These are phyloP conservation scores for Cutaneotrichosporon daszewskae DNA, from an alignment of 1,284 basidiomycete genomes.

Conservation along the genomic window DNA sequence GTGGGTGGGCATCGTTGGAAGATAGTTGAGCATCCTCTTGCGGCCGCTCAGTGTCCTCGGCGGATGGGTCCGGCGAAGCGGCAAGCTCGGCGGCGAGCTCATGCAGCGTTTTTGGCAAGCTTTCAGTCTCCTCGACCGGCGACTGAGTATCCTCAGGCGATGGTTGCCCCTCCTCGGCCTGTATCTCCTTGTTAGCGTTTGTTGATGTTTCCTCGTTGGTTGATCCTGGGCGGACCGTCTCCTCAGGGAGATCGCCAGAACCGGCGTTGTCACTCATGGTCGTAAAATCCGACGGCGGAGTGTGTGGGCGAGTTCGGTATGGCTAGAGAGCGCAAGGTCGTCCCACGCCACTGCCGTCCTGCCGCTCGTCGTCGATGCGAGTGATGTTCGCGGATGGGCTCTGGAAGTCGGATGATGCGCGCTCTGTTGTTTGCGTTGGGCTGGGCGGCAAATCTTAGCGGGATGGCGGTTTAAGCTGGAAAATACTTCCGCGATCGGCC, in stretches of 20 bases:
- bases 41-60: too few relatives aligned
- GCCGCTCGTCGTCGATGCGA: background rate
- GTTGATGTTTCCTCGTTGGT: background rate
- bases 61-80: too few relatives aligned
- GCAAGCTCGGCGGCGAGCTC: too few relatives aligned
- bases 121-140: background rate
- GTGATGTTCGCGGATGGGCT: background rate
- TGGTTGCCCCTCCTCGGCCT: too few relatives aligned
- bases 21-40: too few relatives aligned
- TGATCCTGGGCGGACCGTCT: conserved; percentile 23
- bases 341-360: background rate
- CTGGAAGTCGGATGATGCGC: background rate
- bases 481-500: background rate
- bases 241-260: conserved; percentile 19
- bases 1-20: too few relatives aligned
- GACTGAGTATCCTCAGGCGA: background rate
- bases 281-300: conserved; percentile 23
- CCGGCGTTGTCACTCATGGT: conserved; percentile 34
- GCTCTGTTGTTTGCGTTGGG: background rate
- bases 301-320: conserved; percentile 11
- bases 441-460: conserved; percentile 1
- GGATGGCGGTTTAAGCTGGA: background rate
- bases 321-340: conserved; percentile 1
- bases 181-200: too few relatives aligned
- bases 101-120: too few relatives aligned